These are phyloP conservation scores for Ustilago vetiveriae DNA, from an alignment of 1,284 basidiomycete species.

Conservation along the genomic window DNA sequence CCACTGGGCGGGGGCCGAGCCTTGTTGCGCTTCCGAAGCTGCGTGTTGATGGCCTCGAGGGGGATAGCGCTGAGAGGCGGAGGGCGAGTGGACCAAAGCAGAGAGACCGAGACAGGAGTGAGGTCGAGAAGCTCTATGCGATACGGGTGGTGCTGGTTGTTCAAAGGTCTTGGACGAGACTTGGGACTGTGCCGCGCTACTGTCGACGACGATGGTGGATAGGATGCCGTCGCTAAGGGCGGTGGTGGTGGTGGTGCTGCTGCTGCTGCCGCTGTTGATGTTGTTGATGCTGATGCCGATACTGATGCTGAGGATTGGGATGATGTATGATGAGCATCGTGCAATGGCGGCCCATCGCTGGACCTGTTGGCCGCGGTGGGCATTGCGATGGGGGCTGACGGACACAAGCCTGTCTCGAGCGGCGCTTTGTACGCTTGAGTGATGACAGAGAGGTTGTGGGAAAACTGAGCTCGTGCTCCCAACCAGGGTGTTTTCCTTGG, in stretches of 20 bases:
- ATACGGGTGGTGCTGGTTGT: slow-evolving; percentile 52
- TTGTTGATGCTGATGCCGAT: slow-evolving; percentile 3
- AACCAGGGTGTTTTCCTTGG: no score
- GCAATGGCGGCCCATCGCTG: slow-evolving; percentile 39
- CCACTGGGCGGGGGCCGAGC: slow-evolving; percentile 4
- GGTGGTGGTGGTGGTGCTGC: slow-evolving; percentile 9
- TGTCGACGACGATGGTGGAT: slow-evolving; percentile 3
- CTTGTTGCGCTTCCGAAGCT: slow-evolving; percentile 39
- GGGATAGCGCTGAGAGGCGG: slow-evolving; percentile 57
- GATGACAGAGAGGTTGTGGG: not conserved
- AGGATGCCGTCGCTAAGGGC: slow-evolving; percentile 7
- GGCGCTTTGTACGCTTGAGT: not conserved
- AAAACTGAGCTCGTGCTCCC: no score
- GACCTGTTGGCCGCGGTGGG: slow-evolving; percentile 45
- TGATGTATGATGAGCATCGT: slow-evolving; percentile 5
- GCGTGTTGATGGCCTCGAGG: slow-evolving; percentile 36
- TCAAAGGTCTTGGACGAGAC: slow-evolving; percentile 24
- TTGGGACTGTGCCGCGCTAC: slow-evolving; percentile 20
- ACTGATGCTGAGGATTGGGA: not conserved
- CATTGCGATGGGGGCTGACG: slow-evolving; percentile 10
- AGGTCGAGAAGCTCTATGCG: slow-evolving; percentile 59
- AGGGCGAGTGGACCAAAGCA: slow-evolving; percentile 58
- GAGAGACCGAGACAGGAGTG: slow-evolving; percentile 55
- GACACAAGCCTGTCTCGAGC: slow-evolving; percentile 4
- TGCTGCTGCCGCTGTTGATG: slow-evolving; percentile 15